Conservation (phyloP, 495 filamentous ascomycete species). For the Aspergillus affinis region DNA sequence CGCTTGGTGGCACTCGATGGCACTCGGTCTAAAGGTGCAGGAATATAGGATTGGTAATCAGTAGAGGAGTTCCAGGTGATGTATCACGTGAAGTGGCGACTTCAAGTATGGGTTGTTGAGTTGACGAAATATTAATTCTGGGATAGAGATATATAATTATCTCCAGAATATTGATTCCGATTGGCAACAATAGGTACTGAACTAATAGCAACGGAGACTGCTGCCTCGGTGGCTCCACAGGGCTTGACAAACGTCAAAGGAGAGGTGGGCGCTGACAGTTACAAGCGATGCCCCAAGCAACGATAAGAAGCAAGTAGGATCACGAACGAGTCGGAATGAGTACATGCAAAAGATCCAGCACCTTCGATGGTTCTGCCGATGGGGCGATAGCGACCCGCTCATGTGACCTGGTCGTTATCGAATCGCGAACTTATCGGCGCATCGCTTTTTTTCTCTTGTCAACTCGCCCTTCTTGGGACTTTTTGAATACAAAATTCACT, state of each 20-base stretch:
- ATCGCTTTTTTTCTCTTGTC: constrained; percentile 3
- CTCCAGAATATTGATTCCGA: background rate
- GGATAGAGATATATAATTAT: background rate
- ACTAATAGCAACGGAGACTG: too few species aligned
- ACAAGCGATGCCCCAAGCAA: background rate
- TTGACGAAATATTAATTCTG: background rate
- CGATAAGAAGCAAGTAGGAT: too few species aligned
- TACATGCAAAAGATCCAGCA: background rate
- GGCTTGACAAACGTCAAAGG: background rate
- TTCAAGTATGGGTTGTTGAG: background rate
- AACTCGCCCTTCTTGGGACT: background rate
- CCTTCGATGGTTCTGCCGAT: background rate
- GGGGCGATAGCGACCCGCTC: constrained; percentile 6
- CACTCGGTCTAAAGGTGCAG: background rate
- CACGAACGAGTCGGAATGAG: too few species aligned
- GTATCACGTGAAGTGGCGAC: constrained; percentile 3
- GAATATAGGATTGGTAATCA: constrained; percentile 3
- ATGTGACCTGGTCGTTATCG: constrained; percentile 6
- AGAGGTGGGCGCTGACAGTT: background rate
- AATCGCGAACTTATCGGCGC: constrained; percentile 7
- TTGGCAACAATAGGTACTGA: background rate
- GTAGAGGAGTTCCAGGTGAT: background rate
- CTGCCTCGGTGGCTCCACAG: background rate
- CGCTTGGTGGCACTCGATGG: background rate
- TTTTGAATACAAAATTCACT: constrained; percentile 7